Percentiles rank a stretch among this genome's conserved stretches.
These are phyloP conservation scores for Nephelium lappaceum DNA, from an alignment of 345 rosid genomes.

Conservation along the genomic window DNA sequence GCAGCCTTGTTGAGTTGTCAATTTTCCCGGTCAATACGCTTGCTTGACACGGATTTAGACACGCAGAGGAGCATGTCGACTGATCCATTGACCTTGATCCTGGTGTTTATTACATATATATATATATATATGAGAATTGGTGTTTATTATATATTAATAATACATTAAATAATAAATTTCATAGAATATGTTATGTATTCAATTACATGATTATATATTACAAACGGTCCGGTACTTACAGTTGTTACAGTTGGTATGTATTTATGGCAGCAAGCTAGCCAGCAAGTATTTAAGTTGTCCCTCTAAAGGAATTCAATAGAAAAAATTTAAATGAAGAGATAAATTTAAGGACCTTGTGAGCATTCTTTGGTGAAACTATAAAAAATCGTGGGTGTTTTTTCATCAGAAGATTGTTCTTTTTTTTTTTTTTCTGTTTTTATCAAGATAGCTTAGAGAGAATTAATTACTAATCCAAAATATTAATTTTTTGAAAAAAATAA, in stretches of 20 bases:
- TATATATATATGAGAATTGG: too few species aligned
- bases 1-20: constrained; percentile 27
- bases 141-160: background rate
- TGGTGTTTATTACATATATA: background rate
- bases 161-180: too few species aligned
- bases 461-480: too few species aligned
- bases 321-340: too few species aligned
- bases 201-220: background rate
- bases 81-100: constrained; percentile 22
- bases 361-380: too few species aligned
- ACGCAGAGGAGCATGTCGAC: constrained; percentile 2
- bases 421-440: too few species aligned
- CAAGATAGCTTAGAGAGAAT: too few species aligned
- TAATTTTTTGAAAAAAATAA: too few species aligned
- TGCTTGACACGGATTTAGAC: constrained; percentile 28
- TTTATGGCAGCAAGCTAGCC: background rate
- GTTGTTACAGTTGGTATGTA: background rate
- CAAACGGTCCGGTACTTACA: background rate
- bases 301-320: too few species aligned
- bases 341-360: too few species aligned
- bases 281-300: background rate
- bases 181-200: background rate
- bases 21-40: constrained; percentile 49
- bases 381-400: too few species aligned
- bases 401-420: too few species aligned